Evolutionary conservation across 352 stramenopile species (phyloP).

Genomic region (Phytophthora tentaculata): DNA sequence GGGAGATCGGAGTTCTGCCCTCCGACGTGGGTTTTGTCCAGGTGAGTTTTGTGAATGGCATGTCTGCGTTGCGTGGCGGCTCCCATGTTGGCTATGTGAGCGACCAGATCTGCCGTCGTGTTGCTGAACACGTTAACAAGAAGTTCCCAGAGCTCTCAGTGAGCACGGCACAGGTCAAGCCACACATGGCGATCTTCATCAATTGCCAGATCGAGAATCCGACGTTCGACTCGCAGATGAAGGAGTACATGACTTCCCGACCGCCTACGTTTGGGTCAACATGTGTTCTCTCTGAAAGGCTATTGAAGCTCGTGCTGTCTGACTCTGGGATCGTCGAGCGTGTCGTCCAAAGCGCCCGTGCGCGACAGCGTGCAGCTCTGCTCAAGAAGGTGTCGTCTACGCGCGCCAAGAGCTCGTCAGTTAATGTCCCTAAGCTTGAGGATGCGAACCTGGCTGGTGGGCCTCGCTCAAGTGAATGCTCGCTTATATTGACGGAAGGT

Average conservation of each 20-base stretch:
- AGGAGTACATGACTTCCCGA: slow-evolving; percentile 97
- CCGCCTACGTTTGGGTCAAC: slow-evolving; percentile 88
- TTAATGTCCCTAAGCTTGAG: slow-evolving; percentile 98
- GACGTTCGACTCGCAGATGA: slow-evolving; percentile 99
- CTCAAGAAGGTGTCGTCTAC: slow-evolving; percentile 89
- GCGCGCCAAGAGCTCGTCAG: slow-evolving; percentile 65
- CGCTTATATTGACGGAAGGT: slow-evolving; percentile 99
- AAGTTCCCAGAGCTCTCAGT: slow-evolving; percentile 95
- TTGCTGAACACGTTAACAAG: slow-evolving; percentile 96
- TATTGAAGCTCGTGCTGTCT: slow-evolving; percentile 94
- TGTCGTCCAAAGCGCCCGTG: slow-evolving; percentile 92
- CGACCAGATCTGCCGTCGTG: slow-evolving; percentile 83
- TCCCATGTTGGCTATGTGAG: slow-evolving; percentile 94
- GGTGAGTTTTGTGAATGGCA: slow-evolving; percentile 99
- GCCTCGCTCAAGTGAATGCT: slow-evolving; percentile 90
- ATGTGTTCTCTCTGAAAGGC: slow-evolving; percentile 93
- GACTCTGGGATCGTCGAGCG: slow-evolving; percentile 96
- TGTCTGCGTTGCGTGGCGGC: slow-evolving; percentile 97
- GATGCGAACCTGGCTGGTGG: slow-evolving; percentile 98
- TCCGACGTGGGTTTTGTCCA: slow-evolving; percentile 95
- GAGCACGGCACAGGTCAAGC: slow-evolving; percentile 96
- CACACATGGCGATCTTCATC: slow-evolving; percentile 98
- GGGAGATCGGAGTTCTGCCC: slow-evolving; percentile 94
- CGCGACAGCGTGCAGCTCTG: slow-evolving; percentile 94
- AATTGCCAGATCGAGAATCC: slow-evolving; percentile 99